phyloP scores from a whole-genome alignment of 2,329 filamentous ascomycete species.

The Thielaviopsis populi region DNA sequence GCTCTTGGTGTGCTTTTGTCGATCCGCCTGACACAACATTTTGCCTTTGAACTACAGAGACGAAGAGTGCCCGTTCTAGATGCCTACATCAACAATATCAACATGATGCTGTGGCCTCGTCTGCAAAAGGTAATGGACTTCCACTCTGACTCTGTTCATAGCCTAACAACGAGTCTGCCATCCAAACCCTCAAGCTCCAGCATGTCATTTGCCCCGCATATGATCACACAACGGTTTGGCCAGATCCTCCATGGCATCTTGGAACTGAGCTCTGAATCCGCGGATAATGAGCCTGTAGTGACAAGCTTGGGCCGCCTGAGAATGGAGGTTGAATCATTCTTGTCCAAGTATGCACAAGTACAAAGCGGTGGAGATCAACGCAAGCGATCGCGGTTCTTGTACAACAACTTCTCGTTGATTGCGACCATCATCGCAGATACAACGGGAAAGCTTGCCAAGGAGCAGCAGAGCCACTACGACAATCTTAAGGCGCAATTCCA shows the following conservation, averaged over 20 bases:
- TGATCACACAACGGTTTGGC: slow-evolving; percentile 87
- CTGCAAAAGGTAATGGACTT: slow-evolving; percentile 89
- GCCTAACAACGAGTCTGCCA: slow-evolving; percentile 39
- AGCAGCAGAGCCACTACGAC: slow-evolving; percentile 65
- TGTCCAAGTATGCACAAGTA: slow-evolving; percentile 51
- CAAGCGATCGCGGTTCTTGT: slow-evolving; percentile 75
- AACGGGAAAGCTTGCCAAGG: slow-evolving; percentile 54
- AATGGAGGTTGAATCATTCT: slow-evolving; percentile 67
- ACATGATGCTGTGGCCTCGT: slow-evolving; percentile 91
- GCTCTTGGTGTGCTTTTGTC: slow-evolving; percentile 78
- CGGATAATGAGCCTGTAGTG: slow-evolving; percentile 84
- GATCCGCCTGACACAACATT: slow-evolving; percentile 82
- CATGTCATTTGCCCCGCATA: slow-evolving; percentile 60
- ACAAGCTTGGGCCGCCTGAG: slow-evolving; percentile 64
- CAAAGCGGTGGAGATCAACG: slow-evolving; percentile 61
- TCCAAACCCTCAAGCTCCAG: slow-evolving; percentile 28
- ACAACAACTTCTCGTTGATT: slow-evolving; percentile 93
- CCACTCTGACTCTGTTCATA: slow-evolving; percentile 75
- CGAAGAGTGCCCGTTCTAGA: slow-evolving; percentile 81
- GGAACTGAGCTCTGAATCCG: slow-evolving; percentile 70
- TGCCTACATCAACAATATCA: slow-evolving; percentile 82
- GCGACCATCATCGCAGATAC: slow-evolving; percentile 77
- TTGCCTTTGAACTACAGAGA: slow-evolving; percentile 85
- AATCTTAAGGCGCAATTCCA: slow-evolving; percentile 44
- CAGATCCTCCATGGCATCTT: slow-evolving; percentile 81